Evolutionary conservation across 2,329 filamentous ascomycete genomes (phyloP).

Genomic region (Penicillium sp.): DNA sequence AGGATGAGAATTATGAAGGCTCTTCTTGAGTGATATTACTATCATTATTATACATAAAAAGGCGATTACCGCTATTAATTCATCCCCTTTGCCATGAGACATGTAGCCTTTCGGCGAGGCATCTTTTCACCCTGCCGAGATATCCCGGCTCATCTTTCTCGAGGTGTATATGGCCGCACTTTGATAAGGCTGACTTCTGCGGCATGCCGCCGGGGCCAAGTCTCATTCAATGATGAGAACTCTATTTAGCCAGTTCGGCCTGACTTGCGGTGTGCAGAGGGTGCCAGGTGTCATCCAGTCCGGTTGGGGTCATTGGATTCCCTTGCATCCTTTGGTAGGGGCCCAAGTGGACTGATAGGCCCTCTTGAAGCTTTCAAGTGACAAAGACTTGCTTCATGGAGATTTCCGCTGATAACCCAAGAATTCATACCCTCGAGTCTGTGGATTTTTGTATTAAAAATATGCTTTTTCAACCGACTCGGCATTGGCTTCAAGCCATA

Average conservation of each 20-base stretch:
- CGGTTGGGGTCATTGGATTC: neutral
- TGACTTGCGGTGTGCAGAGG: neutral
- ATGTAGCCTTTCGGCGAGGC: neutral
- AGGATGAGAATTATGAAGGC: neutral
- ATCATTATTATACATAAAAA: neutral
- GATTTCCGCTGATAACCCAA: too few species aligned
- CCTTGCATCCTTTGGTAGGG: neutral
- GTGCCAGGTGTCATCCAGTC: neutral
- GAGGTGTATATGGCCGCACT: neutral
- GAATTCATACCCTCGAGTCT: neutral
- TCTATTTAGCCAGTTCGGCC: too few species aligned
- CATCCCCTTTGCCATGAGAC: neutral
- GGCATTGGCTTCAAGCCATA: conserved; percentile 33
- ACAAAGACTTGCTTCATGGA: neutral
- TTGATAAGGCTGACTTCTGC: neutral
- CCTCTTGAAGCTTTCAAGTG: neutral
- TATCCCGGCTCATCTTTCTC: neutral
- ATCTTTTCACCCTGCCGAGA: neutral
- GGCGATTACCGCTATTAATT: neutral
- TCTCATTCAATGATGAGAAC: too few species aligned
- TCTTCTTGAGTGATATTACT: neutral
- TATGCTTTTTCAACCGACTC: neutral
- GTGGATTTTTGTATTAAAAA: neutral
- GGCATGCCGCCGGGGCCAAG: neutral
- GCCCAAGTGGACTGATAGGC: neutral